Percentiles rank a stretch among this genome's conserved stretches.
Evolutionary conservation across 257 asterid genomes (phyloP).

Genomic region (Lycium ferocissimum): DNA sequence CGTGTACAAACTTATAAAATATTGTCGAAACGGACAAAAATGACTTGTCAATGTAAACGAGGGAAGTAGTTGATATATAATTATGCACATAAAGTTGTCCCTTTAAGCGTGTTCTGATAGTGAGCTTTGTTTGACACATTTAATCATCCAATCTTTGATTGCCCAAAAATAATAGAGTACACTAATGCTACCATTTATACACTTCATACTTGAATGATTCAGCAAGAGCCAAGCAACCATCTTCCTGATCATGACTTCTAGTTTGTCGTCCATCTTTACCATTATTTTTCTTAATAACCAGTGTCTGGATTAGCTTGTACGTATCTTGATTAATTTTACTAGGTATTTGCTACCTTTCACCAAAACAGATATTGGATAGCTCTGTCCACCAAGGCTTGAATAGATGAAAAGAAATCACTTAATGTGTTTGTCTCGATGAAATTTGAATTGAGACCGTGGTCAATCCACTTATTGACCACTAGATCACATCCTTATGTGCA

Average conservation of each 20-base stretch:
- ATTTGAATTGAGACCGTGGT: too few relatives aligned
- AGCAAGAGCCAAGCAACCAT: background rate
- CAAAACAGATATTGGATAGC: too few relatives aligned
- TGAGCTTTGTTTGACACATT: background rate
- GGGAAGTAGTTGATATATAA: constrained; percentile 3
- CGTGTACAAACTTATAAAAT: background rate
- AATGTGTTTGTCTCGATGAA: too few relatives aligned
- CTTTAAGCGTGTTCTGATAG: background rate
- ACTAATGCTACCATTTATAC: background rate
- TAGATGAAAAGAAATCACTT: too few relatives aligned
- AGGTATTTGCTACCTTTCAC: too few relatives aligned
- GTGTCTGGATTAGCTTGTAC: too few relatives aligned
- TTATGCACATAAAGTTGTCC: constrained; percentile 10
- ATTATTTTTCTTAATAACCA: too few relatives aligned
- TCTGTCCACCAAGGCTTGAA: too few relatives aligned
- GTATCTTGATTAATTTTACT: background rate
- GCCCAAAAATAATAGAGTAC: background rate
- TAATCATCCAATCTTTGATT: background rate
- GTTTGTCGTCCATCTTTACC: background rate
- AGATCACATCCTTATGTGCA: background rate
- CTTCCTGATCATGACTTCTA: background rate
- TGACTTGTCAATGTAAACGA: background rate
- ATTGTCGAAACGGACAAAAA: background rate
- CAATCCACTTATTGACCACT: too few relatives aligned
- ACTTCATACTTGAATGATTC: background rate